A percentile compares a stretch with the other conserved stretches of the same genome.
phyloP scores from a whole-genome alignment of 208 protist genomes.

The Blastocrithidia nonstop region DNA sequence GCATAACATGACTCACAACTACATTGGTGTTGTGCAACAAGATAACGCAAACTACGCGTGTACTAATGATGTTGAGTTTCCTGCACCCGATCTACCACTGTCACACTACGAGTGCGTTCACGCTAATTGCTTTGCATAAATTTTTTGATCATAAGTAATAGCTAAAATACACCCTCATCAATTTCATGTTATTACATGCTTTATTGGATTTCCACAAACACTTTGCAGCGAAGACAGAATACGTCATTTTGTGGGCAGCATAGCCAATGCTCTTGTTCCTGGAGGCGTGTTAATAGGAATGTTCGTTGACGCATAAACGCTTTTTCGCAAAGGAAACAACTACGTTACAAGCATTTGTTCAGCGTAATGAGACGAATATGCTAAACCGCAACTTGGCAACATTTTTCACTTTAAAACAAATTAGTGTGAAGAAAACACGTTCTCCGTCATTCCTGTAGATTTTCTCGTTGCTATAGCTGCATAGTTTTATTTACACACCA shows the following conservation, averaged over 20 bases:
- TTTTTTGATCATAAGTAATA: constrained; percentile 64
- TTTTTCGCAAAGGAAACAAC: constrained; percentile 39
- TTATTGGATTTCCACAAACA: constrained; percentile 58
- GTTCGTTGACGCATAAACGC: constrained; percentile 42
- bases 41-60: constrained; percentile 31
- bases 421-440: constrained; percentile 21
- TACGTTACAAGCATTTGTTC: constrained; percentile 47
- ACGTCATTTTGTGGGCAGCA: constrained; percentile 45
- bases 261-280: constrained; percentile 71
- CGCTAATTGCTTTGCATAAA: constrained; percentile 52
- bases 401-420: constrained; percentile 25
- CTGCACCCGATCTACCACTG: constrained; percentile 15
- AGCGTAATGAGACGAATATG: constrained; percentile 38
- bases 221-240: constrained; percentile 45
- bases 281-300: constrained; percentile 58
- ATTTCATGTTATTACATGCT: constrained; percentile 71
- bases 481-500: constrained; percentile 41
- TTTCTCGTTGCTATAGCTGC: constrained; percentile 56
- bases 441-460: constrained; percentile 70
- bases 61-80: constrained; percentile 18
- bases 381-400: constrained; percentile 54
- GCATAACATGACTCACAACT: constrained; percentile 50
- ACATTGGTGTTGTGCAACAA: constrained; percentile 68
- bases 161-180: constrained; percentile 60
- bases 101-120: constrained; percentile 55